A percentile compares a stretch with the other conserved stretches of the same genome.
These are phyloP conservation scores for Pseudogymnoascus sp. DNA, from an alignment of 2,329 filamentous ascomycete genomes.

Conservation along the genomic window DNA sequence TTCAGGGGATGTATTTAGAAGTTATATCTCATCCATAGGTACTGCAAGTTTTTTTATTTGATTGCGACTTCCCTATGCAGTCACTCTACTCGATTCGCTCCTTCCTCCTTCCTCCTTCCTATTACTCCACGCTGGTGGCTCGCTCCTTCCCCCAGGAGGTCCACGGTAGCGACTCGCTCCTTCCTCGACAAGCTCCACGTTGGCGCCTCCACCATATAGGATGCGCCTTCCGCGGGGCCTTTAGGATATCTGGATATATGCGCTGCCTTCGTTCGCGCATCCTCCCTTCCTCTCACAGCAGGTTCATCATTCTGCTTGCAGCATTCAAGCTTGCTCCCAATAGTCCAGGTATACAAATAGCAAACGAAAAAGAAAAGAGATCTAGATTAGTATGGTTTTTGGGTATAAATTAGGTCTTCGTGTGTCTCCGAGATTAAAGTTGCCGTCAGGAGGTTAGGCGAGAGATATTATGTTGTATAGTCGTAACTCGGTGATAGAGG, in stretches of 20 bases:
- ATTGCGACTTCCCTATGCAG: background rate
- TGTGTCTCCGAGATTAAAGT: background rate
- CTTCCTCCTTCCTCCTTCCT: background rate
- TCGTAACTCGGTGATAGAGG: background rate
- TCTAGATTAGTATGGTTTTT: background rate
- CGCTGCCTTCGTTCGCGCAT: background rate
- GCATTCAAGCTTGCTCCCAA: background rate
- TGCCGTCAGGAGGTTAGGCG: background rate
- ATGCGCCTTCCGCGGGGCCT: background rate
- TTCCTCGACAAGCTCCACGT: background rate
- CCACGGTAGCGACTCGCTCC: background rate
- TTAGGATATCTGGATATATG: background rate
- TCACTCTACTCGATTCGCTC: background rate
- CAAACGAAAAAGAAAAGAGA: background rate
- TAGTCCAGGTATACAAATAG: constrained; percentile 4
- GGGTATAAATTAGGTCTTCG: background rate
- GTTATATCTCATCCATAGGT: background rate
- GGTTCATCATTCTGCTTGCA: background rate
- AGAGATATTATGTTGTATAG: background rate
- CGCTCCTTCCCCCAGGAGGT: background rate
- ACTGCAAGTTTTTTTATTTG: background rate
- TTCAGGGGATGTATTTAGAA: background rate
- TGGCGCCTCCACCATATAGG: background rate
- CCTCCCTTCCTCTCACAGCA: background rate
- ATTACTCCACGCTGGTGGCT: background rate